These are phyloP conservation scores for bread wheat (Triticum aestivum) DNA, from an alignment of 176 grass and related monocot species.

Conservation along the genomic window DNA sequence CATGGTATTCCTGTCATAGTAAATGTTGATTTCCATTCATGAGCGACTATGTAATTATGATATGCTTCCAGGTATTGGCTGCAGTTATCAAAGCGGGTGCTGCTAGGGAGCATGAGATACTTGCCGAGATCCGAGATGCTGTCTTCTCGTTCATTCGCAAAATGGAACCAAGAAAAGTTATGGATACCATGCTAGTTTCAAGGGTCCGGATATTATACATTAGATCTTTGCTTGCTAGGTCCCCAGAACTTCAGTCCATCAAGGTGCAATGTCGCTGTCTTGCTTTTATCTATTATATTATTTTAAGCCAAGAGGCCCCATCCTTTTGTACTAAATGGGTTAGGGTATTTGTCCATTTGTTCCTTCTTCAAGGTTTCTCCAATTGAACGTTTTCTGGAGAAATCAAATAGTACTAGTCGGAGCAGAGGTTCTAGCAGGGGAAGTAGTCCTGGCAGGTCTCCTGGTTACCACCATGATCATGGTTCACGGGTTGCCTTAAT, in stretches of 20 bases:
- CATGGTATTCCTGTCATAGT: neutral
- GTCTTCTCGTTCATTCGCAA: conserved; percentile 96
- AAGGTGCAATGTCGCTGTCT: conserved; percentile 54
- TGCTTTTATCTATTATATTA: conserved; percentile 6
- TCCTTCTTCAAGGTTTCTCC: conserved; percentile 68
- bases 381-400: conserved; percentile 92
- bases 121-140: conserved; percentile 95
- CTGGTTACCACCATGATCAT: conserved; percentile 66
- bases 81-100: conserved; percentile 98
- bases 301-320: neutral
- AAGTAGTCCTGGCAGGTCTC: conserved; percentile 88
- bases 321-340: conserved; percentile 22
- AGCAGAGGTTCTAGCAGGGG: conserved; percentile 98
- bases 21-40: neutral
- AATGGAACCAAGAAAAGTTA: conserved; percentile 97
- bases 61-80: conserved; percentile 79
- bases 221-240: conserved; percentile 95
- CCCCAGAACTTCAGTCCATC: conserved; percentile 97
- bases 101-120: conserved; percentile 98
- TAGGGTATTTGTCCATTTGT: conserved; percentile 21
- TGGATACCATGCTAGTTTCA: conserved; percentile 99
- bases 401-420: conserved; percentile 66
- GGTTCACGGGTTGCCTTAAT: conserved; percentile 52
- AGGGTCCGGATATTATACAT: conserved; percentile 98
- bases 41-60: conserved; percentile 9